Evolutionary conservation across 768 basidiomycete genomes (phyloP), one percentile per base, ranked within the genome.

Genomic region (Floccularia luteovirens): DNA sequence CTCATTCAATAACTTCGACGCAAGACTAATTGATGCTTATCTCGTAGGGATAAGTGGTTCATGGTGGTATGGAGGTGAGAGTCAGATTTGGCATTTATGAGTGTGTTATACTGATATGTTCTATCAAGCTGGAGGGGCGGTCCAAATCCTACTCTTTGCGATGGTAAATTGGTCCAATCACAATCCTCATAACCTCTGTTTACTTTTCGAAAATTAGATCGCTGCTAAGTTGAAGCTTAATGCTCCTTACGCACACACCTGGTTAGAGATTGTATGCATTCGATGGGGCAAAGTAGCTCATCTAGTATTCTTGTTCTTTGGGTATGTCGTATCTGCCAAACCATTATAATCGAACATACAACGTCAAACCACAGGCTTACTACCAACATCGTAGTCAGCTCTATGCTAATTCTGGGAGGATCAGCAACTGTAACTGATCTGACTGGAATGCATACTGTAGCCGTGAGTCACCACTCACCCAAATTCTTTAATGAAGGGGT

Each of bases 151-250:
- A 20, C 76, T 96, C n/a, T 96, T 97, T 53, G 90, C 90, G 5
- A 75, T 78, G 73, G 79, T 79, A 30, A n/a, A n/a, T n/a, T n/a
- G n/a, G n/a, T n/a, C n/a, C n/a, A n/a, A n/a, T n/a, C n/a, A n/a
- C n/a, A n/a, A n/a, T n/a, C n/a, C 16, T 19, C 5, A 22, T 42
- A 12, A 32, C 41, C 21, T 43, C 11, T 7, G 16, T 24, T 19
- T 38, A 28, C 19, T 23, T 14, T n/a, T n/a, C n/a, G n/a, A n/a
- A n/a, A n/a, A n/a, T n/a, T 60, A 89, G 77, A 69, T 93, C 31
- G 88, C 92, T 0, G 87, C 90, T 13, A 96, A 94, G 54, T 72
- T 94, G 43, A 96, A 97, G 60, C 62, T 88, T 16, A 89, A 96
- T 45, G 92, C 93, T 1, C 90, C 92, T 0, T 80, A 82, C 44